phyloP scores from a whole-genome alignment of 495 filamentous ascomycete species.

The Penicillium bialowiezense region DNA sequence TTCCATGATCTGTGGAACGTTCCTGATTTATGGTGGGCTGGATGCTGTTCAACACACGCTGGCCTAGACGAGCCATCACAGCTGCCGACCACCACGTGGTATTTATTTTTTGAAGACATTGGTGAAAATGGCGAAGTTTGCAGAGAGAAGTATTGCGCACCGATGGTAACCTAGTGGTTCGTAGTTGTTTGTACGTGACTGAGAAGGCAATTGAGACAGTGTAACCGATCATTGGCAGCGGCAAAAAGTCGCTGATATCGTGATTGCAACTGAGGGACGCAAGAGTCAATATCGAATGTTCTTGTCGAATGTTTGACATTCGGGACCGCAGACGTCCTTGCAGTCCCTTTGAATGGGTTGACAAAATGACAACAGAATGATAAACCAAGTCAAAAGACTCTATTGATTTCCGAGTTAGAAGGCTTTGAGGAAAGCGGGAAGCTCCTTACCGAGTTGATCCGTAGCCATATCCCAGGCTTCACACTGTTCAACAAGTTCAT shows the following conservation, averaged over 20 bases:
- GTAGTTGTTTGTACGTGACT: conserved; percentile 22
- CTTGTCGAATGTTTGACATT: conserved; percentile 15
- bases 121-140: conserved; percentile 15
- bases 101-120: conserved; percentile 12
- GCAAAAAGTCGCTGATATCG: conserved; percentile 6
- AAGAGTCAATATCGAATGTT: conserved; percentile 15
- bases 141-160: conserved; percentile 8
- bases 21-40: conserved; percentile 2
- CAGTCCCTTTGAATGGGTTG: conserved; percentile 17
- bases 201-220: conserved; percentile 23
- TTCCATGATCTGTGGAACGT: conserved; percentile 1
- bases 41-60: conserved; percentile 14
- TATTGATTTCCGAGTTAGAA: conserved; percentile 8
- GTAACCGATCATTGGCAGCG: conserved; percentile 21
- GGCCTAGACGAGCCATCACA: conserved; percentile 25
- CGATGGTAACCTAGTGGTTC: conserved; percentile 14
- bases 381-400: conserved; percentile 19
- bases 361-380: conserved; percentile 19
- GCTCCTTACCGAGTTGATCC: conserved; percentile 10
- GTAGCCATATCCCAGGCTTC: conserved; percentile 8
- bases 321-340: conserved; percentile 15
- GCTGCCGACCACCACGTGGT: conserved; percentile 24
- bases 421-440: background rate
- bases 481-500: conserved; percentile 44
- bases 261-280: conserved; percentile 14